Conservation (phyloP, 306 rosid species). For the Arachis stenosperma region DNA sequence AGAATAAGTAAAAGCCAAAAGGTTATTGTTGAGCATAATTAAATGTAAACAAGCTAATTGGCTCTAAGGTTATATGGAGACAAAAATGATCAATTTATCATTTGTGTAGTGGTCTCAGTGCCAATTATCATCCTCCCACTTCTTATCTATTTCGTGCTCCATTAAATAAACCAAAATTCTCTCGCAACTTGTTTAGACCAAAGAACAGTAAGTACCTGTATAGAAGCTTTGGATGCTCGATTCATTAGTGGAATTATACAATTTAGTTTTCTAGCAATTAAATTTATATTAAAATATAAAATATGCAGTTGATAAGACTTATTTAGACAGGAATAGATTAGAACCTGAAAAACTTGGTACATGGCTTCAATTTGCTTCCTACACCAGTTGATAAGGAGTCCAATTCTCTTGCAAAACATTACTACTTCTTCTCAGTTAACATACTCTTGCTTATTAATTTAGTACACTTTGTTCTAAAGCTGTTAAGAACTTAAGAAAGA, state of each 20-base stretch:
- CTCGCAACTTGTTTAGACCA: slow-evolving; percentile 52
- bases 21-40: slow-evolving; percentile 26
- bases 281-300: slow-evolving; percentile 8
- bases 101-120: slow-evolving; percentile 30
- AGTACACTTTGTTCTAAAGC: slow-evolving; percentile 36
- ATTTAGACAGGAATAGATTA: slow-evolving; percentile 75
- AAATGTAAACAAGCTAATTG: slow-evolving; percentile 11
- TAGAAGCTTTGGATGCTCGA: slow-evolving; percentile 50
- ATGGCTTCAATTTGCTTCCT: slow-evolving; percentile 99
- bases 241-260: slow-evolving; percentile 51
- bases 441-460: slow-evolving; percentile 56
- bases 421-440: slow-evolving; percentile 74
- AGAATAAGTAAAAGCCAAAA: slow-evolving; percentile 26
- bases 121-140: slow-evolving; percentile 27
- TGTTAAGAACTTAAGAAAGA: slow-evolving; percentile 8
- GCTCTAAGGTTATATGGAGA: slow-evolving; percentile 26
- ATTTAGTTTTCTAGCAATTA: slow-evolving; percentile 43
- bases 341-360: slow-evolving; percentile 99
- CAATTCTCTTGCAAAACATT: slow-evolving; percentile 95
- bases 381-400: slow-evolving; percentile 89
- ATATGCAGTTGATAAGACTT: slow-evolving; percentile 47
- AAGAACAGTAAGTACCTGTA: slow-evolving; percentile 60
- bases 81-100: slow-evolving; percentile 36
- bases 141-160: slow-evolving; percentile 44
- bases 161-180: slow-evolving; percentile 41